phyloP scores from a whole-genome alignment of 2,329 filamentous ascomycete genomes.

The Sclerotinia subarctica region DNA sequence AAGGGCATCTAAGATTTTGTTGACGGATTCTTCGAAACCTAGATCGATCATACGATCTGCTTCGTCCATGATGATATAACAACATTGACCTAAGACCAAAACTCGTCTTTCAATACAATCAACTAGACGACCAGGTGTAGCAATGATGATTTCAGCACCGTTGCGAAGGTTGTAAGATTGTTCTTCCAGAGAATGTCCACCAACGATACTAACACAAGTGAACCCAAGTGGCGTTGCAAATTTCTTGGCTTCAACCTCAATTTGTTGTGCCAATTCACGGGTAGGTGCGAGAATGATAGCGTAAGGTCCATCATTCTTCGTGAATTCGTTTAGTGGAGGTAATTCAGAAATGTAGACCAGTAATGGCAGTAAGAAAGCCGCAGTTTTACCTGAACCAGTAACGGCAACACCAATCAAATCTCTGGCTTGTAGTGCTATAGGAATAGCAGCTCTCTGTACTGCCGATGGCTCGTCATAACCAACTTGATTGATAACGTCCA shows the following conservation, averaged over 20 bases:
- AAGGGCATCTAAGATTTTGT: conserved; percentile 93
- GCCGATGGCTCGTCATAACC: conserved; percentile 90
- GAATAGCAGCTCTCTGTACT: conserved; percentile 91
- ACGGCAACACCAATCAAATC: conserved; percentile 98
- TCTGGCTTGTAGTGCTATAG: conserved; percentile 85
- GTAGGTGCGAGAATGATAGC: conserved; percentile 96
- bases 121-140: conserved; percentile 94
- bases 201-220: conserved; percentile 95
- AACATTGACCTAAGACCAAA: conserved; percentile 90
- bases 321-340: conserved; percentile 76
- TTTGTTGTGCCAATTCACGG: conserved; percentile 95
- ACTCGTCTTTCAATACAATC: conserved; percentile 95
- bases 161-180: conserved; percentile 87
- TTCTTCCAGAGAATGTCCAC: conserved; percentile 91
- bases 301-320: conserved; percentile 93
- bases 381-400: conserved; percentile 97
- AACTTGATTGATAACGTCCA: conserved; percentile 78
- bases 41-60: conserved; percentile 99
- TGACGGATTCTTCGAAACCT: conserved; percentile 95
- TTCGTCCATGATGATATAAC: conserved; percentile 99
- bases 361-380: conserved; percentile 86
- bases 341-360: conserved; percentile 93
- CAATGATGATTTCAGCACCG: conserved; percentile 95
- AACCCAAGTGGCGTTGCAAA: conserved; percentile 90
- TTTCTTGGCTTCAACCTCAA: conserved; percentile 88